Base-by-base conservation (phyloP, 495 filamentous ascomycete species). In the Talaromyces adpressus region DNA sequence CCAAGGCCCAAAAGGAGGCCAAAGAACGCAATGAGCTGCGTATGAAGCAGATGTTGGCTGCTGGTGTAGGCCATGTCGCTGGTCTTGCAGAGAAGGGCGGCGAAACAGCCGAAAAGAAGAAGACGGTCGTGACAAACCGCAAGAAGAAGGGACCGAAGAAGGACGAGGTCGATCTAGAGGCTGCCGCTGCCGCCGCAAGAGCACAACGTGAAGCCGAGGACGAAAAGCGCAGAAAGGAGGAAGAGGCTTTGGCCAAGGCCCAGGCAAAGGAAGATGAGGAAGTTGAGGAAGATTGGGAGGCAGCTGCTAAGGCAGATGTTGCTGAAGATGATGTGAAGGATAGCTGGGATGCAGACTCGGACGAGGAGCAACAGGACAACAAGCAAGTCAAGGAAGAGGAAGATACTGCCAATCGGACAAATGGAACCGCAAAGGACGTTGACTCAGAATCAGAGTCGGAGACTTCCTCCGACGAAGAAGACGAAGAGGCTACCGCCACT, bases 251-350 rank as follows among this genome's bases (percentile, higher is more conserved):
- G 30, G 56, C 78, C 67, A 84, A 84, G 62, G 81, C 82, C 14
- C 87, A 87, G 75, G 82, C 77, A 62, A 76, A 70, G 12, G 82
- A 85, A 63, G 83, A 87, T 47, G 82, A 83, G 49, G 87, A 87
- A 61, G 71, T 84, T n/a, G 93, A 95, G 22, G 93, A 95, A 52
- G 92, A 96, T 68, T 96, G 93, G 94, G 92, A 97, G 74, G 83
- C 86, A 57, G 89, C 89, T 56, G 91, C 88, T 29, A 92, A 91
- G 54, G 85, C 88, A n/a, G 85, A 85, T 27, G 86, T 89, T 8
- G 85, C 88, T 16, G 85, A 85, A 30, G 86, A 90, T 6, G 86
- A 90, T 62, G 81, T 96, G 57, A 97, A 97, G 72, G 94, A 97
- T 62, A 93, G 89, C 75, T 98, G 93, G 93, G 94, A 98, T 72